Evolutionary conservation across 495 filamentous ascomycete species (phyloP).

Genomic region (Cenococcum geophilum): DNA sequence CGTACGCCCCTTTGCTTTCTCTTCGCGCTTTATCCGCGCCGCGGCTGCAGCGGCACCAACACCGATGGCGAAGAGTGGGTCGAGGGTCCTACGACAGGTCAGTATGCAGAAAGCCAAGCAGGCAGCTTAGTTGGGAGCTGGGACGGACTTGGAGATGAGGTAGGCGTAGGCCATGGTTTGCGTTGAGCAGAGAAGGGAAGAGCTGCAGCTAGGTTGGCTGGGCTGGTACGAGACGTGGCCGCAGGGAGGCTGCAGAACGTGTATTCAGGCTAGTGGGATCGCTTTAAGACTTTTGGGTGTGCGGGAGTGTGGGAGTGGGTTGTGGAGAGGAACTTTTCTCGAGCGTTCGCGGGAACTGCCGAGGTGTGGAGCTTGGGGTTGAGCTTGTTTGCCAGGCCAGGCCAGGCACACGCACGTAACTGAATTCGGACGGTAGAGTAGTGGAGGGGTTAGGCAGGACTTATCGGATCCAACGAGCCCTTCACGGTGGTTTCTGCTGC

Average conservation of each 20-base stretch:
- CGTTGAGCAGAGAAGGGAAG: not conserved
- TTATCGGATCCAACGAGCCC: too few relatives aligned
- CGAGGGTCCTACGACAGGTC: constrained; percentile 50
- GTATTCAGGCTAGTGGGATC: not conserved
- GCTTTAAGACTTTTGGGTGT: not conserved
- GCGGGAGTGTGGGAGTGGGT: not conserved
- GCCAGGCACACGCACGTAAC: not conserved
- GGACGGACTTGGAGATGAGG: constrained; percentile 31
- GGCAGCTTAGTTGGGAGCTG: not conserved
- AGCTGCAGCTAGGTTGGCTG: not conserved
- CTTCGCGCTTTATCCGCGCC: constrained; percentile 75
- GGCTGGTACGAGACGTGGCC: too few relatives aligned
- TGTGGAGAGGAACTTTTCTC: not conserved
- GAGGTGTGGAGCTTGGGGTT: constrained; percentile 1
- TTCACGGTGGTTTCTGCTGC: too few relatives aligned
- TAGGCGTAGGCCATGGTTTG: constrained; percentile 14
- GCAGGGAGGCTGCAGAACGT: not conserved
- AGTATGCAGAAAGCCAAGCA: not conserved
- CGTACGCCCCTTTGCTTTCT: constrained; percentile 59
- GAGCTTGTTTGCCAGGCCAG: not conserved
- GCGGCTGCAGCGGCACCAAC: constrained; percentile 64
- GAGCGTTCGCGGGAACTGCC: not conserved
- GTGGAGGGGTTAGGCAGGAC: not conserved
- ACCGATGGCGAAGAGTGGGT: constrained; percentile 79
- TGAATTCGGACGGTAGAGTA: not conserved